Base-by-base conservation (phyloP, 1,284 basidiomycete genomes). In the Fomitiporia mediterranea region DNA sequence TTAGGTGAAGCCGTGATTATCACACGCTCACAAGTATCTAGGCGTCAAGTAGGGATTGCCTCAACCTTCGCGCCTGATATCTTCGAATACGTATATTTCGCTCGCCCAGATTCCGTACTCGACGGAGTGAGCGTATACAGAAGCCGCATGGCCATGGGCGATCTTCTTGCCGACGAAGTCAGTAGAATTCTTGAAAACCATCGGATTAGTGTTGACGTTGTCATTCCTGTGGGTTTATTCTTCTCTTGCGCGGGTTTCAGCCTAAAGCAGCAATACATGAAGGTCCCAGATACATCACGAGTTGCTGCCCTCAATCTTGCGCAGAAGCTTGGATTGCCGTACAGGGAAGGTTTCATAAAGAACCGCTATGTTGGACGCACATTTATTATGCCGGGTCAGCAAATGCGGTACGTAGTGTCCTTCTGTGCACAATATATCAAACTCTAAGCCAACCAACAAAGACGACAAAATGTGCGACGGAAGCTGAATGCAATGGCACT, bases 401-500 rank as follows among this genome's bases (percentile, higher is more conserved):
- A 90, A 69, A 89, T 90, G 82, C 81, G 91, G 86, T 84, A 63
- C 47, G 74, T 58, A 40, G 6, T 17, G 21, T 40, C 27, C 13
- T 39, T 13, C 17, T 32, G 23, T n/a, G n/a, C n/a, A n/a, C n/a
- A 30, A 3, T 7, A 50, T 62, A n/a, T 50, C 56, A 47, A 23
- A 23, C 21, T 17, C n/a, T 37, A 27, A 37, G n/a, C 8, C 40
- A 3, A 23, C 23, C 8, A 28, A 38, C 23, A 9, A 65, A 92
- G 93, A 67, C 85, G 82, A 64, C 98, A 96, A 78, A 99, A 97
- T 68, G 97, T 99, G 13, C 80, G 97, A 58, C 80, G 90, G 63
- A 99, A 99, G 72, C 76, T 99, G 60, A 99, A 99, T 69, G 97
- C 97, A 2, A 99, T 99, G 95, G 95, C 97, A n/a, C 79, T 98